phyloP scores from a whole-genome alignment of 192 early-diverging fungal species.

The Linnemannia zychae region DNA sequence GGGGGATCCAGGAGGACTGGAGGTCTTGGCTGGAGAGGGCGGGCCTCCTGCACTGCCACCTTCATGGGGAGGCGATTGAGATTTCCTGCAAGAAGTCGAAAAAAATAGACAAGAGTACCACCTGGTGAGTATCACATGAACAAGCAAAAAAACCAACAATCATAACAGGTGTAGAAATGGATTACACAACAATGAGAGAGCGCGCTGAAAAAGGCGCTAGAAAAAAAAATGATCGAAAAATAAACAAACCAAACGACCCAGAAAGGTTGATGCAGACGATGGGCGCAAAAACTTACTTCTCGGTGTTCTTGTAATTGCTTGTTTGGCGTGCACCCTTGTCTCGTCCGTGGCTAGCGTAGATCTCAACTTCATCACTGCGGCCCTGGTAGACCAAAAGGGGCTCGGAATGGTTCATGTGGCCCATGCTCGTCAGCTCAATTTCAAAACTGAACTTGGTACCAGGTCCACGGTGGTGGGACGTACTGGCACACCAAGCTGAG shows the following conservation, averaged over 20 bases:
- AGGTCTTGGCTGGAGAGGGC: slow-evolving; percentile 54
- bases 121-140: neutral
- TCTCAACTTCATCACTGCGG: slow-evolving; percentile 54
- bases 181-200: slow-evolving; percentile 11
- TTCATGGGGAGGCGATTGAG: slow-evolving; percentile 43
- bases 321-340: slow-evolving; percentile 42
- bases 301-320: slow-evolving; percentile 31
- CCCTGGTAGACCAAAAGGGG: slow-evolving; percentile 44
- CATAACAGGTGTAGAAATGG: neutral
- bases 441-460: slow-evolving; percentile 57
- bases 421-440: slow-evolving; percentile 50
- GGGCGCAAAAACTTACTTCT: slow-evolving; percentile 30
- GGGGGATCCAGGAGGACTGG: slow-evolving; percentile 48
- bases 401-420: slow-evolving; percentile 9
- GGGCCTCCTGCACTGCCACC: slow-evolving; percentile 44
- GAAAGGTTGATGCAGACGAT: neutral
- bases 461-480: slow-evolving; percentile 54
- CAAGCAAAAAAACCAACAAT: neutral
- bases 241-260: neutral
- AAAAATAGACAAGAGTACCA: neutral
- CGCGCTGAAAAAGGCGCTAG: neutral
- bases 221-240: neutral
- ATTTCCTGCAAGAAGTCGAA: slow-evolving; percentile 36
- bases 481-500: slow-evolving; percentile 54
- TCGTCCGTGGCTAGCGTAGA: slow-evolving; percentile 55